Percentiles rank a stretch among this genome's conserved stretches.
Evolutionary conservation across 768 basidiomycete genomes (phyloP).

Genomic region (Strobilomyces echinocephalus): DNA sequence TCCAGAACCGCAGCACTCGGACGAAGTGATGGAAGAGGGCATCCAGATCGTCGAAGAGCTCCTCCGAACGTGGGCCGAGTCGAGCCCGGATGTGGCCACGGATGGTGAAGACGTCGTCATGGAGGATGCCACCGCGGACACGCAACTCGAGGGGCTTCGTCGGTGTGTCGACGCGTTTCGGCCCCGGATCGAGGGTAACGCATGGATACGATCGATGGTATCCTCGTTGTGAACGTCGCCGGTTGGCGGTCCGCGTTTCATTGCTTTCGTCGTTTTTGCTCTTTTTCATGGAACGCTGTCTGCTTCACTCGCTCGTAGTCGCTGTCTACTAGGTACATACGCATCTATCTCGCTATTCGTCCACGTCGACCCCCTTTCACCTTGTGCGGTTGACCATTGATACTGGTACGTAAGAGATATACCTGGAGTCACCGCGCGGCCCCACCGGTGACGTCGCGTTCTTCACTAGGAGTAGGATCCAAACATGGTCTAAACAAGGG

Average conservation of each 20-base stretch:
- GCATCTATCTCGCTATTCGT: slow-evolving; percentile 9
- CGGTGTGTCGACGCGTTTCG: slow-evolving; percentile 48
- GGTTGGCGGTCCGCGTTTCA: background rate
- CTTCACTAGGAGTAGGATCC: too few relatives aligned
- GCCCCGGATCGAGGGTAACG: slow-evolving; percentile 58
- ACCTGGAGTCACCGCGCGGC: too few relatives aligned
- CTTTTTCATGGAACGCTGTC: background rate
- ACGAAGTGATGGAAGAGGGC: slow-evolving; percentile 71
- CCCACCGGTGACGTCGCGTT: too few relatives aligned
- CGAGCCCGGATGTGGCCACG: slow-evolving; percentile 24
- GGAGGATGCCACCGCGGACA: slow-evolving; percentile 40
- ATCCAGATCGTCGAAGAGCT: slow-evolving; percentile 77
- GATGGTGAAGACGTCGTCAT: slow-evolving; percentile 45
- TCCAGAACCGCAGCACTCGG: slow-evolving; percentile 42
- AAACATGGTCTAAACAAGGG: too few relatives aligned
- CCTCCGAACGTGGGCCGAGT: slow-evolving; percentile 60
- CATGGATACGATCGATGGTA: slow-evolving; percentile 69
- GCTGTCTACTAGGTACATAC: slow-evolving; percentile 13
- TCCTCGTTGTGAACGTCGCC: slow-evolving; percentile 30
- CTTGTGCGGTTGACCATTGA: slow-evolving; percentile 1
- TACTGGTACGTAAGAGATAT: too few relatives aligned
- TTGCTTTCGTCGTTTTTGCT: background rate
- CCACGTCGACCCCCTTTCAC: background rate
- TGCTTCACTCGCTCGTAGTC: slow-evolving; percentile 1
- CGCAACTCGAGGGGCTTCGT: slow-evolving; percentile 46